Base-by-base conservation (phyloP, 371 early-diverging fungal genomes). In the Coemansia sp. region DNA sequence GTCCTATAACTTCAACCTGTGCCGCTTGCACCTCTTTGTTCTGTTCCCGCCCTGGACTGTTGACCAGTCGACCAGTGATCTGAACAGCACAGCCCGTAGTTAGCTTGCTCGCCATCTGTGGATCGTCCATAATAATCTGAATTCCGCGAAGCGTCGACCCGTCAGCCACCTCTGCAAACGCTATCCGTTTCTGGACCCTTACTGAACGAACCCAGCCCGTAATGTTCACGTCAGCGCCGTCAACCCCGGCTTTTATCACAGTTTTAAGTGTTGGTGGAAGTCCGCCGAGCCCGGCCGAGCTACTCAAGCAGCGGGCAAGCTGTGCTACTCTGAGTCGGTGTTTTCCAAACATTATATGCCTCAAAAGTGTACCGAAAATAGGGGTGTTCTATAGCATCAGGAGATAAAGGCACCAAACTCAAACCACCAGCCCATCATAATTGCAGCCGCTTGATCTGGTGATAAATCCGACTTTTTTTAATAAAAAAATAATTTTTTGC, bases 161-260 rank as follows among this genome's bases (percentile, higher is more conserved):
- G 59, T 94, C 94, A 21, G 87, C 84, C 42, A 93, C 78, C 52
- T 88, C 86, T 8, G 88, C 84, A 77, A 94, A 94, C 4, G 88
- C 82, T 24, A 88, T 68, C 37, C 86, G 79, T 77, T 94, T 94
- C 75, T 92, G 92, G 48, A 84, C 78, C 21, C 94, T 89, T 16
- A 92, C 87, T 4, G 94, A 88, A 31, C 90, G 84, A 21, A 94
- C 81, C 95, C 95, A 94, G 7, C 92, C 95, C 29, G 89, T 78
- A 11, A 93, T 81, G n/a, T 67, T 79, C 51, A 85, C 82, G 16
- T 61, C 59, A 0, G 68, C 11, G 1, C 77, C 77, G 0, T 42
- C 22, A 7, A 52, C 52, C 13, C 66, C 59, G 6, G 59, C 58
- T 1, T 61, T 47, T 16, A 77, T 48, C 8, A 62, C 63, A 18